Percentiles rank a stretch among this genome's conserved stretches.
phyloP scores from a whole-genome alignment of 306 rosid genomes.

The Glycine tomentella region DNA sequence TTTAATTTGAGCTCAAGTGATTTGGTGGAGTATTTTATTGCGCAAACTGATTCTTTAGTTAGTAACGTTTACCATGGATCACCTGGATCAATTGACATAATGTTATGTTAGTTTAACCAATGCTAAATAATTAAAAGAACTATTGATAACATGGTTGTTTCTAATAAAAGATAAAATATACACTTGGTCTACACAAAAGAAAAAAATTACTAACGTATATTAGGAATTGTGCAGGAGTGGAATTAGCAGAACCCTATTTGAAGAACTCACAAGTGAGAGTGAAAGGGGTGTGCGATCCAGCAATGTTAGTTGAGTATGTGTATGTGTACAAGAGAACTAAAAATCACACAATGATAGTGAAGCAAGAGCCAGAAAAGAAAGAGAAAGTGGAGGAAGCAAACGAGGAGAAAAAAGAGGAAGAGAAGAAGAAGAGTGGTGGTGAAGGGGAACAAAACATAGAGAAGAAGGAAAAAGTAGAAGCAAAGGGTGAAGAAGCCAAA shows the following conservation, averaged over 20 bases:
- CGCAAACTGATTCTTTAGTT: not conserved
- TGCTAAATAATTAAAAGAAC: too few species aligned
- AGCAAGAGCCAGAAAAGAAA: too few species aligned
- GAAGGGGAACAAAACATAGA: constrained; percentile 36
- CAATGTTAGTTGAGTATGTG: constrained; percentile 61
- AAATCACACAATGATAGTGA: constrained; percentile 70
- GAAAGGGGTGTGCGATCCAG: constrained; percentile 75
- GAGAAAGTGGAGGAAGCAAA: constrained; percentile 48
- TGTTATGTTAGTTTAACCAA: too few species aligned
- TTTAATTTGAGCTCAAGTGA: constrained; percentile 8
- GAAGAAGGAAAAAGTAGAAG: constrained; percentile 34
- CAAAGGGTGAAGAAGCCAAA: constrained; percentile 4
- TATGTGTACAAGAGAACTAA: constrained; percentile 70
- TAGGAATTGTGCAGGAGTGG: constrained; percentile 69
- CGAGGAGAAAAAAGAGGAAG: too few species aligned
- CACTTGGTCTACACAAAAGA: too few species aligned
- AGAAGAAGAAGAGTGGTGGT: constrained; percentile 37
- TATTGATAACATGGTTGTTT: too few species aligned
- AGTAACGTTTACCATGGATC: too few species aligned
- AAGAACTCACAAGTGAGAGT: constrained; percentile 74
- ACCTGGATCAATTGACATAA: too few species aligned
- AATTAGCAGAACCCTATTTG: constrained; percentile 77
- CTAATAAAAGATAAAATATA: too few species aligned
- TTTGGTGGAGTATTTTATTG: too few species aligned
- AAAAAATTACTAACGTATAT: too few species aligned